Evolutionary conservation across 2,329 filamentous ascomycete genomes (phyloP), one percentile per base, ranked within the genome.

Genomic region (Westerdykella ornata): DNA sequence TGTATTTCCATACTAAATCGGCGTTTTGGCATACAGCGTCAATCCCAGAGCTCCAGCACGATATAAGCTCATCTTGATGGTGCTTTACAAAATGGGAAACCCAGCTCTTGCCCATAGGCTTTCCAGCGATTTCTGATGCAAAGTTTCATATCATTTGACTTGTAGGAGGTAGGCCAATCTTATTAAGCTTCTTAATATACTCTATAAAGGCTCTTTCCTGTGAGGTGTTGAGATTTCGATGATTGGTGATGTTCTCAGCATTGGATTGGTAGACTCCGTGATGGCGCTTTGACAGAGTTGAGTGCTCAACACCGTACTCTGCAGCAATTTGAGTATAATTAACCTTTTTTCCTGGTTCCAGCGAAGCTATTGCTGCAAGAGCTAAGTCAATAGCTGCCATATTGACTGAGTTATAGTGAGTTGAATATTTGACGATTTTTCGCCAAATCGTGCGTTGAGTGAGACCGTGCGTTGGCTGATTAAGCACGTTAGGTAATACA

Each of bases 1-100:
- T 41, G 40, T 54, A 56, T 40, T 52, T 47, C 15, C 22, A 9
- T 8, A 13, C 28, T 41, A 30, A 51, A 43, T 60, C 42, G 41
- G 48, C 54, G 30, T 49, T 45, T 16, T 56, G 33, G 17, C 53
- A 34, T 29, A 26, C 37, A 14, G 16, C n/a, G 33, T 60, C 48
- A 3, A 57, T 45, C 11, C 39, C 16, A 20, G 45, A 36, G 14
- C 47, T 41, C 44, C 42, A 56, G 38, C 39, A 2, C 14, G 41
- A 45, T 20, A 41, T 43, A 20, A 57, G 43, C 16, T 40, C 6
- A 18, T 40, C 30, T 1, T 36, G 4, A 33, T 53, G 29, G 15
- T 42, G 42, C 9, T 41, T 13, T 11, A 49, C 15, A 35, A 53
- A 57, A 33, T 45, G 45, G 31, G 29, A 26, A 41, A 45, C 47